Base-by-base conservation (phyloP, 2,329 filamentous ascomycete genomes). In the Talaromyces sp. region DNA sequence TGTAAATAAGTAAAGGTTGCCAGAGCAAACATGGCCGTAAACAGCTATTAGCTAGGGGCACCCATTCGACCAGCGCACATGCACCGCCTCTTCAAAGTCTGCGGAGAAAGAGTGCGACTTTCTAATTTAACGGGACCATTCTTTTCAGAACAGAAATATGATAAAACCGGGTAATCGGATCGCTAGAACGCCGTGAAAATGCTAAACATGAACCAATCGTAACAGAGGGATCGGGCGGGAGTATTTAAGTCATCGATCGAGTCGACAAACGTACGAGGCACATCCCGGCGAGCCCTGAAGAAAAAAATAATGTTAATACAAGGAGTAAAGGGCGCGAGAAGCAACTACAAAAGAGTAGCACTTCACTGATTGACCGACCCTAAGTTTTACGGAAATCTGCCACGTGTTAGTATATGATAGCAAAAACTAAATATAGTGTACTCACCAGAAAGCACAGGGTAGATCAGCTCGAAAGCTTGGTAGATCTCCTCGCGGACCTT, bases 401-500 rank as follows among this genome's bases (percentile, higher is more conserved):
- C 5, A 43, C 17, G 62, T 51, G 67, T 71, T 65, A 71, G 68
- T 41, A n/a, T 11, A 41, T n/a, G 26, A 26, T 17, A 6, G 67
- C 64, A 61, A 24, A 49, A 31, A 24, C 17, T 6, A 14, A 21
- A 19, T 58, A n/a, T 54, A 50, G 52, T 7, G 29, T 2, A 78
- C 82, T 68, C 80, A 92, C 89, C 90, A 82, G 92, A 90, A 73
- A 96, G 82, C 80, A 96, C 93, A 75, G 93, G 93, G 75, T 96
- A 96, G 80, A 97, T 96, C 87, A 96, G 89, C 81, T 96, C 92
- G 73, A 96, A 96, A 53, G 92, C 92, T 77, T 95, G 90, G 73
- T 96, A 96, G 68, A 99, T 98, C 81, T 98, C 95, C 78, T 99
- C 95, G 69, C 95, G 89, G 66, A 98, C 93, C 76, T 99, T 98